These are phyloP conservation scores for Taphrina populina DNA, from an alignment of 1,139 yeast genomes.

Conservation along the genomic window DNA sequence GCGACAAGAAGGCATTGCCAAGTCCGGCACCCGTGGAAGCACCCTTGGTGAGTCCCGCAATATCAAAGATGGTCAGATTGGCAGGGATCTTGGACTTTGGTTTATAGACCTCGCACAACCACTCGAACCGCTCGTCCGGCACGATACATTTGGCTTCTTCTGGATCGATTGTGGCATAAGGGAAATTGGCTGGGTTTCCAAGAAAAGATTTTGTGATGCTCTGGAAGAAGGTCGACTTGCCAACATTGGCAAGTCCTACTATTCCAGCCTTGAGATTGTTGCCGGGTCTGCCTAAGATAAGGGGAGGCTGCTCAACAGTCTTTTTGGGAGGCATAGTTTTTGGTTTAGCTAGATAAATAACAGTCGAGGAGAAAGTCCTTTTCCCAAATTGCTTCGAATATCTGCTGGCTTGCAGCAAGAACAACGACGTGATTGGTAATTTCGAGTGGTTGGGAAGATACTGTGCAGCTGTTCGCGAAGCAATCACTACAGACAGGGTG, in stretches of 20 bases:
- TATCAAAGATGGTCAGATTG: constrained; percentile 87
- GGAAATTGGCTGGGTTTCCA: constrained; percentile 93
- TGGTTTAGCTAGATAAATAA: constrained; percentile 22
- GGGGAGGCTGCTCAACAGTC: constrained; percentile 83
- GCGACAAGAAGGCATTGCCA: constrained; percentile 96
- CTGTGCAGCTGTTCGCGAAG: no score
- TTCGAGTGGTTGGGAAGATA: no score
- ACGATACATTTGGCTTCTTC: constrained; percentile 98
- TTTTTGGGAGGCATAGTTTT: constrained; percentile 87
- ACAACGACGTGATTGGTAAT: no score
- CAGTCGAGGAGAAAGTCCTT: no score
- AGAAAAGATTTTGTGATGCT: constrained; percentile 82
- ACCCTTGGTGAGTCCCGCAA: constrained; percentile 97
- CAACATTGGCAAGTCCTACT: constrained; percentile 59
- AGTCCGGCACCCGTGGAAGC: constrained; percentile 98
- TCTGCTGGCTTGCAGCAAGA: no score
- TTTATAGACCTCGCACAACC: constrained; percentile 67
- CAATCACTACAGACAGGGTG: no score
- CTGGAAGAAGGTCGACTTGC: constrained; percentile 77
- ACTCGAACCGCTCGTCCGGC: constrained; percentile 87
- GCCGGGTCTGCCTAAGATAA: constrained; percentile 93
- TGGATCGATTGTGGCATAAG: constrained; percentile 98
- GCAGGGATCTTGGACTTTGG: constrained; percentile 91
- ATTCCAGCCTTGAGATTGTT: constrained; percentile 82
- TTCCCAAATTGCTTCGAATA: no score